Evolutionary conservation across 768 basidiomycete genomes (phyloP), one percentile per base, ranked within the genome.

Genomic region (Trametes gibbosa): DNA sequence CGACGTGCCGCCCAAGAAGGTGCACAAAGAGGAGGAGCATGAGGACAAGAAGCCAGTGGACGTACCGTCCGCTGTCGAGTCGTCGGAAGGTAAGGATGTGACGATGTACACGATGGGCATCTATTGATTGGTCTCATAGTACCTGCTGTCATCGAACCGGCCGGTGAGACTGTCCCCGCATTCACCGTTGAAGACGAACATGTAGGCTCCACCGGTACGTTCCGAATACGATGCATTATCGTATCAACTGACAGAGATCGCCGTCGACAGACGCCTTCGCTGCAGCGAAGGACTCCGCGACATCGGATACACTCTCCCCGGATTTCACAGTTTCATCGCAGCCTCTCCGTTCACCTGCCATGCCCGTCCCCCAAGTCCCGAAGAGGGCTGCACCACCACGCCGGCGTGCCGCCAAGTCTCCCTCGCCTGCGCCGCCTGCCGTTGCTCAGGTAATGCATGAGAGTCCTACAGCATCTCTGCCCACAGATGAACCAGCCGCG

Each of bases 371-470:
- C 14, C 80, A 82, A 14, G 85, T 77, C 17, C 90, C 91, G 42
- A 84, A 87, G 43, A 82, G 91, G 5, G 80, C 89, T 24, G 90
- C 79, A 3, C 90, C 89, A 48, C 91, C 92, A 9, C 78, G 90
- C 41, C 85, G 79, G 73, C 88, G 89, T 66, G 68, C 77, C 5
- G 75, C 75, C 47, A 87, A 83, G 69, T 79, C 82, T 0, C 74
- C 77, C n/a, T 72, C 79, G 12, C 72, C 79, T 8, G 62, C 67
- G 5, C 63, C 57, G 29, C 60, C 55, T 7, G 54, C 42, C 16
- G 29, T 70, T 39, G 61, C 45, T 4, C 56, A 56, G n/a, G 49
- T 41, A 14, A 16, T 56, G 6, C 56, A 72, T 3, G 69, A 73
- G 39, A 71, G 64, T 41, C 71, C 75, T 10, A 35, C 59, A 0